Base-by-base conservation (phyloP, 228 moss, liverwort and hornwort species). In the Sphagnum magellanicum region DNA sequence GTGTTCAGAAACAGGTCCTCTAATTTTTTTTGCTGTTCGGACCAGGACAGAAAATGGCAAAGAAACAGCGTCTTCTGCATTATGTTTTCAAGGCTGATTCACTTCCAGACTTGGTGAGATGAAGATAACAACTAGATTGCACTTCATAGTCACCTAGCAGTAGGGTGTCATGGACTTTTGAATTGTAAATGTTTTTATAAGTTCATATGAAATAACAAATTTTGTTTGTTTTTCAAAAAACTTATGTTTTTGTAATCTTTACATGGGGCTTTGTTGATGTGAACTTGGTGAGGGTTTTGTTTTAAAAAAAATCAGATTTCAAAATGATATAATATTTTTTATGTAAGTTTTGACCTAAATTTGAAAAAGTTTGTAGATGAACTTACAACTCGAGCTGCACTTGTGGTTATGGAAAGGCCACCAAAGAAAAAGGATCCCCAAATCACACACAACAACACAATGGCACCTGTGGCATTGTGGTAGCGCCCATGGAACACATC, bases 311-410 rank as follows among this genome's bases (percentile, higher is more conserved):
- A 32, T 3, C 32, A 32, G 32, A 32, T 32, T 32, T 32, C 32
- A 32, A 32, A 32, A 32, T 32, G 32, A 3, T 32, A 32, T 32
- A 32, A n/a, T 32, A 32, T 32, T 32, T 32, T 32, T 32, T 32
- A 32, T 32, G 32, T 32, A 32, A 32, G 32, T 32, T 32, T 32
- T 32, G 0, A 32, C 32, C 32, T 3, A 32, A 32, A 32, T 32
- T 32, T 32, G 32, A 3, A 32, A 32, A 32, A 32, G 3, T 2
- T 32, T 32, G 32, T 32, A 32, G 32, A 11, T 6, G 13, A 70
- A 76, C 92, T 92, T 63, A 96, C 96, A 76, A 97, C 93, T 69
- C 96, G 89, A 63, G 96, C 93, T 72, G 96, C 96, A 76, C 96
- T 93, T 49, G 96, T 97, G 49, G 91, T 97, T 66, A 93, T 91